phyloP scores from a whole-genome alignment of 345 rosid genomes.

The Lagerstroemia speciosa region DNA sequence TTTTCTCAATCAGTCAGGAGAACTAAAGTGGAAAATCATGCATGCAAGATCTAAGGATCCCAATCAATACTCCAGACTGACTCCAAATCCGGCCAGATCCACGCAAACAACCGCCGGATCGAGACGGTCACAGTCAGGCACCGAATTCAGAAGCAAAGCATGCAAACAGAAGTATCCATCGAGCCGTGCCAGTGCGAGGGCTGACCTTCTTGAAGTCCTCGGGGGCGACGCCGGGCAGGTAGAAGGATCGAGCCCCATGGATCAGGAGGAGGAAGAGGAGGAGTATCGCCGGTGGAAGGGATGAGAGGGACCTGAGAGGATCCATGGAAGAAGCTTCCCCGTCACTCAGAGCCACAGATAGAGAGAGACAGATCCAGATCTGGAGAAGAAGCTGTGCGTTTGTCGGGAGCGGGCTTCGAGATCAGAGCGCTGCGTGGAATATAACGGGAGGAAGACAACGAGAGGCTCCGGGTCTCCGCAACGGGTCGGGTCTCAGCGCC shows the following conservation, averaged over 20 bases:
- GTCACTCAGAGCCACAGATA: too few relatives aligned
- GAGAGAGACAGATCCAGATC: neutral
- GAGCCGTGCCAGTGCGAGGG: neutral
- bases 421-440: too few relatives aligned
- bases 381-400: too few relatives aligned
- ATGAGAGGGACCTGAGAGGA: constrained; percentile 7
- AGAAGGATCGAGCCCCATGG: constrained; percentile 63
- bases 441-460: too few relatives aligned
- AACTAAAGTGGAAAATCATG: neutral
- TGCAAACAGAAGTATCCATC: neutral
- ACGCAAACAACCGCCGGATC: neutral
- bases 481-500: neutral
- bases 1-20: neutral
- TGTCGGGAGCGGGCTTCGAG: too few relatives aligned
- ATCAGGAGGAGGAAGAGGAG: constrained; percentile 32
- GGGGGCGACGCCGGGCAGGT: constrained; percentile 99
- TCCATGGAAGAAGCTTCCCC: constrained; percentile 8
- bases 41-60: neutral
- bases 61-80: neutral
- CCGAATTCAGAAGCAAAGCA: neutral
- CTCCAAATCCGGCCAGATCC: constrained; percentile 6
- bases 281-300: constrained; percentile 2
- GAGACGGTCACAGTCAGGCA: neutral
- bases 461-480: neutral
- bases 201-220: constrained; percentile 85